Percentiles rank a stretch among this genome's conserved stretches.
Conservation (phyloP, 176 grass and related monocot genomes). For the Areca catechu region DNA sequence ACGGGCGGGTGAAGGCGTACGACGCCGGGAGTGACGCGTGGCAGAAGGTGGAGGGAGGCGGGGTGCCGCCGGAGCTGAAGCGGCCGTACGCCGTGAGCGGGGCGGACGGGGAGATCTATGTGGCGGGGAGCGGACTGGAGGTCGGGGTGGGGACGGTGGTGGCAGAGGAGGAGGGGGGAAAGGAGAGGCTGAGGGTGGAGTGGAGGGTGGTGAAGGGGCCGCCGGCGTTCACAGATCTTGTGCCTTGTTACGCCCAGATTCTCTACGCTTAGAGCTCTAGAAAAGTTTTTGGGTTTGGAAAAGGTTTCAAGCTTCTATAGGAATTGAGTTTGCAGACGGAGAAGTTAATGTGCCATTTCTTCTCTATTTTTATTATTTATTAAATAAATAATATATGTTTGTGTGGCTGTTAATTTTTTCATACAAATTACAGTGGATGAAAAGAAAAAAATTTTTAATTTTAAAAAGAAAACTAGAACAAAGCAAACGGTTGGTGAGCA, state of each 20-base stretch:
- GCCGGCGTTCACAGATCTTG: slow-evolving; percentile 52
- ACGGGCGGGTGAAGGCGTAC: slow-evolving; percentile 72
- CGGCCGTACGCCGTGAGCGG: slow-evolving; percentile 50
- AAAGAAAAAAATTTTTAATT: no score
- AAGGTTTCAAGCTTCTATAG: no score
- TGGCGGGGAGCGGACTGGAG: slow-evolving; percentile 67
- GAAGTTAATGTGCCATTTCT: no score
- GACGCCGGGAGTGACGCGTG: slow-evolving; percentile 49
- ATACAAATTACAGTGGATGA: no score
- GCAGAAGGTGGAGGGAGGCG: slow-evolving; percentile 46
- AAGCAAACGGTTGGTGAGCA: slow-evolving; percentile 15
- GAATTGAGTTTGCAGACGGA: no score
- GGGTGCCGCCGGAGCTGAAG: slow-evolving; percentile 46
- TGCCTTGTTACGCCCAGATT: slow-evolving; percentile 74
- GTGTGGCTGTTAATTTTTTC: neutral
- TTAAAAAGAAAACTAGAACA: neutral
- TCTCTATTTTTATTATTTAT: neutral
- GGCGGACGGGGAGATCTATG: slow-evolving; percentile 44
- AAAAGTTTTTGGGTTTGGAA: neutral
- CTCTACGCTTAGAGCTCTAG: slow-evolving; percentile 40
- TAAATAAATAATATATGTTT: slow-evolving; percentile 10
- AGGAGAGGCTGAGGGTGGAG: slow-evolving; percentile 36
- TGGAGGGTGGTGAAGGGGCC: slow-evolving; percentile 91
- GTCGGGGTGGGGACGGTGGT: slow-evolving; percentile 49
- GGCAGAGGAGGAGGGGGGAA: neutral